Base-by-base conservation (phyloP, 2,329 filamentous ascomycete species). In the Podosphaera fusca region DNA sequence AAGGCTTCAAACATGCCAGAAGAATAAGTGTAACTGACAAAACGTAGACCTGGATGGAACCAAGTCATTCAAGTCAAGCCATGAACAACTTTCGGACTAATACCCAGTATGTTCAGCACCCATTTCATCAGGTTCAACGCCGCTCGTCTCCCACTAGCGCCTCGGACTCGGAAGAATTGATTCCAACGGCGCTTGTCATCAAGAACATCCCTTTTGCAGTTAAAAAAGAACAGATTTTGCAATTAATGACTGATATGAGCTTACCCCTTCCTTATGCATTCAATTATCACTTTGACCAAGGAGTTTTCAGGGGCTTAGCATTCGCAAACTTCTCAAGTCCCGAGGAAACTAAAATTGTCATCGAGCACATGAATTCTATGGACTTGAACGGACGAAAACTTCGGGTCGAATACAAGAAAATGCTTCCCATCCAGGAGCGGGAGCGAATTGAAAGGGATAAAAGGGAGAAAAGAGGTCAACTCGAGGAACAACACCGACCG, bases 201-300 rank as follows among this genome's bases (percentile, higher is more conserved):
- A 98, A 98, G 74, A 98, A 98, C 68, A 98, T 98, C 42, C 92
- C 94, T 0, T 98, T 98, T 69, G 92, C 94, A 34, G 88, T 96
- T 58, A 89, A 95, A 70, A 96, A 96, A 72, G 92, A 98, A 71
- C 87, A 90, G 65, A 76, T 98, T 45, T 87, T 94, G 38, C 81
- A 83, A 60, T 77, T 95, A 63, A 98, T 98, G 92, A 86, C 89
- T 7, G 87, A 95, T 29, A 80, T 96, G 77, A 85, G 87, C 63
- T 78, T 98, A 45, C 92, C 92, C 0, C 80, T 96, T 63, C 92
- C 92, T 0, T 98, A 98, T 67, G 92, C 92, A 10, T 98, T 98
- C 76, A 98, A 98, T 74, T 96, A 98, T 67, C 92, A 98, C 70
- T 98, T 98, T 67, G 92, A 98, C 68, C 94, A 94, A 65, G 92